phyloP scores from a whole-genome alignment of 2,329 filamentous ascomycete species.

The Apiospora arundinis region DNA sequence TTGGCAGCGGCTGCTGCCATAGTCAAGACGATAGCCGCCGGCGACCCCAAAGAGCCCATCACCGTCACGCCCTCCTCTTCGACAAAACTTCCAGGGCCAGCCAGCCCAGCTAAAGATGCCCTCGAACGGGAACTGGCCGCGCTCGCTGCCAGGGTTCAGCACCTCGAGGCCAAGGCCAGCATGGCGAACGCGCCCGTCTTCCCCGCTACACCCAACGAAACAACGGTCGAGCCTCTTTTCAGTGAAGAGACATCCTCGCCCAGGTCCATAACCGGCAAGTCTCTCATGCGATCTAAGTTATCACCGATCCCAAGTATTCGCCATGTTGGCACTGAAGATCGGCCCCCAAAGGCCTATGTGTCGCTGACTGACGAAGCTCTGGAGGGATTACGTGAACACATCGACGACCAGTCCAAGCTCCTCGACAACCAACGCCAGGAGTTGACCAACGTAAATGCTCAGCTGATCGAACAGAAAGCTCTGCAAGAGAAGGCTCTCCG shows the following conservation, averaged over 20 bases:
- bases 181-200: slow-evolving; percentile 63
- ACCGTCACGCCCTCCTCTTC: slow-evolving; percentile 48
- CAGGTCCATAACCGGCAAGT: slow-evolving; percentile 50
- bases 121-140: slow-evolving; percentile 85
- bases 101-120: slow-evolving; percentile 75
- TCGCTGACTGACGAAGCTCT: slow-evolving; percentile 81
- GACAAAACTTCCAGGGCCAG: slow-evolving; percentile 76
- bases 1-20: slow-evolving; percentile 61
- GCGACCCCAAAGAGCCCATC: slow-evolving; percentile 48
- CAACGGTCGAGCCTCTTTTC: slow-evolving; percentile 65
- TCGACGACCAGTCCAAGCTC: slow-evolving; percentile 91
- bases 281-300: slow-evolving; percentile 50
- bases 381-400: slow-evolving; percentile 84
- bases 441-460: slow-evolving; percentile 83
- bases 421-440: slow-evolving; percentile 87
- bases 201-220: slow-evolving; percentile 84
- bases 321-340: slow-evolving; percentile 42
- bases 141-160: slow-evolving; percentile 77
- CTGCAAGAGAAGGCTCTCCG: slow-evolving; percentile 83
- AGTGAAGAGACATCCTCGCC: slow-evolving; percentile 60
- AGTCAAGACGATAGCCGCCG: slow-evolving; percentile 57
- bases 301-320: slow-evolving; percentile 49
- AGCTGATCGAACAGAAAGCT: slow-evolving; percentile 84
- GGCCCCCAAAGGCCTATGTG: slow-evolving; percentile 47
- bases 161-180: slow-evolving; percentile 80